Evolutionary conservation across 768 basidiomycete genomes (phyloP), one percentile per base, ranked within the genome.

Genomic region (Russula ochroleuca): DNA sequence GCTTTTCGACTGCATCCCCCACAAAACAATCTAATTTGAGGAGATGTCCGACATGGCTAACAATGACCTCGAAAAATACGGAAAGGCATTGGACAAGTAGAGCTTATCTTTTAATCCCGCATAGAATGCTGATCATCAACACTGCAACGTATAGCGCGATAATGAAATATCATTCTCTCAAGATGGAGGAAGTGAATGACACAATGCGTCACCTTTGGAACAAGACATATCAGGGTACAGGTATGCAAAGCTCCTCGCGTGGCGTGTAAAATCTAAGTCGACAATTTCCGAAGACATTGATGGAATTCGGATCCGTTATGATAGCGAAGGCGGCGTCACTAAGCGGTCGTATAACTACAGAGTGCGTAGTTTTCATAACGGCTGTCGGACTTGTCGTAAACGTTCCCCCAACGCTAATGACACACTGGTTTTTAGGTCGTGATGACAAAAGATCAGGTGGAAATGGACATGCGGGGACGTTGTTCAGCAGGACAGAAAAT

Each of bases 141-240:
- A 64, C 72, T 57, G 75, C 65, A 38, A 47, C 23, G 66, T 62
- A 2, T 62, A 98, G 96, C 68, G 97, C 95, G 47, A 98, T 99
- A 74, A 97, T 99, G 92, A 93, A 92, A 75, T 99, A 98, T 71
- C 97, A 99, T 71, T 78, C 86, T 15, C 80, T 97, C 69, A 99
- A 99, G 77, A 97, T 98, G 97, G 93, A 95, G 74, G 97, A 99
- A 78, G 94, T 99, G 70, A 99, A 99, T 71, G 94, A 97, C 70
- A 95, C 88, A 15, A 96, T 98, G 85, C 88, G 88, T 53, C 93
- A 97, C 71, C 74, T 98, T 4, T 99, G 97, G 97, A 96, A 94
- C 73, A 96, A 94, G 77, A 98, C 95, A 0, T 99, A 99, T 75
- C 96, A 98, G 73, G 96, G 96, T 69, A 98, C 95, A 63, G 94